phyloP scores from a whole-genome alignment of 305 asterid genomes.

The Coffea humblotiana region DNA sequence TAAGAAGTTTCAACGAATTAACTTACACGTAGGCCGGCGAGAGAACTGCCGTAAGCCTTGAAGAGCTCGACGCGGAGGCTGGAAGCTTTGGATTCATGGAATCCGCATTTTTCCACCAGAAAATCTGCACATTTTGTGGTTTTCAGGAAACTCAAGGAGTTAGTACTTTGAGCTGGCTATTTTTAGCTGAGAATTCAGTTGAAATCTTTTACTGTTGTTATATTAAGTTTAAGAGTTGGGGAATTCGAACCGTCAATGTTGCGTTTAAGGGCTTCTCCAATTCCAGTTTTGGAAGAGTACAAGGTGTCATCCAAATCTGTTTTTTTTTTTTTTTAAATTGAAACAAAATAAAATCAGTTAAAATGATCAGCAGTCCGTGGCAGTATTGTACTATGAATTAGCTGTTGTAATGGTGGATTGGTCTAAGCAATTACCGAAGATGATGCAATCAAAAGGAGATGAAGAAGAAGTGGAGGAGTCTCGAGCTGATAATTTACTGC shows the following conservation, averaged over 20 bases:
- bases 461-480: constrained; percentile 32
- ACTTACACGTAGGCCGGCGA: constrained; percentile 87
- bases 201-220: no score
- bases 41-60: constrained; percentile 78
- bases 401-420: no score
- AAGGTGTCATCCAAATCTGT: constrained; percentile 95
- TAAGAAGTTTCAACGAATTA: no score
- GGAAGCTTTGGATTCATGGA: constrained; percentile 59
- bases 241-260: constrained; percentile 64
- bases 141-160: no score
- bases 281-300: constrained; percentile 70
- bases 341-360: neutral
- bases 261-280: constrained; percentile 67
- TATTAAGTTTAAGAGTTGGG: no score
- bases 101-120: constrained; percentile 67
- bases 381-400: neutral
- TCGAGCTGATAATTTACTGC: constrained; percentile 31
- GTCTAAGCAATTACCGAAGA: constrained; percentile 48
- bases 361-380: neutral
- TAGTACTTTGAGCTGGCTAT: no score
- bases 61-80: constrained; percentile 68
- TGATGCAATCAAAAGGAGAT: constrained; percentile 54
- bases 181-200: no score
- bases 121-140: constrained; percentile 38
- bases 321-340: neutral